Base-by-base conservation (phyloP, 345 rosid genomes). In the Eutrema japonicum region DNA sequence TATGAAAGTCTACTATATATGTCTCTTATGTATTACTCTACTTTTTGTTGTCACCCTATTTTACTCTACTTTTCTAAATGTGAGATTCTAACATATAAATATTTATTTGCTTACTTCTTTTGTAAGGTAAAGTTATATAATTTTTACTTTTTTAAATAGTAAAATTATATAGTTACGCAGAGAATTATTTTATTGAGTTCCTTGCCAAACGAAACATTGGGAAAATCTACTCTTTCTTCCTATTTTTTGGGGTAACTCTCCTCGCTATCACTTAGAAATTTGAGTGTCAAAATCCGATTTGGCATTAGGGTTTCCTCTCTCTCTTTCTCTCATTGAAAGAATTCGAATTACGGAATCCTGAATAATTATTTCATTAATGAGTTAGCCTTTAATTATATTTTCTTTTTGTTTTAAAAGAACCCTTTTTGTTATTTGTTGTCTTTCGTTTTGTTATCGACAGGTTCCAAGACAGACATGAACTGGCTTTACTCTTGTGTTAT, bases 391-490 rank as follows among this genome's bases (percentile, higher is more conserved):
- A n/a, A n/a, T n/a, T 46, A 26, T 43, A 58, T 60, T 57, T 72
- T 9, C 74, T 80, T 42, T 50, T 42, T 43, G 3, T 6, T 22
- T 36, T 51, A 18, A 51, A 30, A 22, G 4, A 27, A 42, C 4
- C 14, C 41, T 8, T 30, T 40, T 57, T 50, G 68, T 71, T 50
- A 71, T 57, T 14, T 76, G 53, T 41, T 63, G 32, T 64, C 2
- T 48, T 64, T 59, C 12, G 68, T 72, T 51, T 71, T 43, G 77
- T 27, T 59, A 72, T 77, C 26, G 58, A 47, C 91, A 90, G 98
- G 91, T 93, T 85, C 83, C 93, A 63, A 90, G 90, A 84, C 75
- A 82, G 71, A 80, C 87, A 77, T 90, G 81, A 84, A 75, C 67
- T 79, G 82, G 83, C 70, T 51, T 75, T 56, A 46, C 65, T 74